These are phyloP conservation scores for Oxytropis ochrocephala DNA, from an alignment of 306 rosid species.

Conservation along the genomic window DNA sequence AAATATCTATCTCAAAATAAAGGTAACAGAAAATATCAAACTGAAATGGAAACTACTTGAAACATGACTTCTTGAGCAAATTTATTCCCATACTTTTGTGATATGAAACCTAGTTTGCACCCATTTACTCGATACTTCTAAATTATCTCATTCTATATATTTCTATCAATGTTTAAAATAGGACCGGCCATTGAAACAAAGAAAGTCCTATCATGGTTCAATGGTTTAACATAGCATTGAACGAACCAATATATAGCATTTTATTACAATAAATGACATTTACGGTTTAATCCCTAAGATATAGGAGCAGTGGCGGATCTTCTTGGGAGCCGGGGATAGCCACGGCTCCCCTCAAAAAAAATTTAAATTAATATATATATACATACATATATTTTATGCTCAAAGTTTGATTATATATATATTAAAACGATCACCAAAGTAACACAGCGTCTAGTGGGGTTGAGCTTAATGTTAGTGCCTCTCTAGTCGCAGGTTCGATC, in stretches of 20 bases:
- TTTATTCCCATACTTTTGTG: not conserved
- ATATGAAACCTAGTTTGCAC: constrained; percentile 1
- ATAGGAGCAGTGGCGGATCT: too few species aligned
- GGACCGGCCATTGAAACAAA: not conserved
- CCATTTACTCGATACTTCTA: not conserved
- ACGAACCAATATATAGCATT: not conserved
- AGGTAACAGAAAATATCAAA: not conserved
- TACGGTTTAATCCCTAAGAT: not conserved
- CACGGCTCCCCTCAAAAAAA: too few species aligned
- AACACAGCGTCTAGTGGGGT: too few species aligned
- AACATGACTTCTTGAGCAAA: not conserved
- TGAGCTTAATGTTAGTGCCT: too few species aligned
- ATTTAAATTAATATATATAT: too few species aligned
- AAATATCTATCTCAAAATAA: constrained; percentile 9
- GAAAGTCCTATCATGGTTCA: not conserved
- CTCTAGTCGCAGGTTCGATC: too few species aligned
- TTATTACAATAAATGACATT: not conserved
- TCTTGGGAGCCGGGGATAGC: too few species aligned
- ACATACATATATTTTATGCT: too few species aligned
- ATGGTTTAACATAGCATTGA: not conserved
- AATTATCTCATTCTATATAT: not conserved
- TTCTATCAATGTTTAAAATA: not conserved
- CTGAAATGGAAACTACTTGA: constrained; percentile 10
- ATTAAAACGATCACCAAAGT: too few species aligned
- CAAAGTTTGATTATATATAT: not conserved